Conservation (phyloP, 345 rosid species). For the Salix brachista region DNA sequence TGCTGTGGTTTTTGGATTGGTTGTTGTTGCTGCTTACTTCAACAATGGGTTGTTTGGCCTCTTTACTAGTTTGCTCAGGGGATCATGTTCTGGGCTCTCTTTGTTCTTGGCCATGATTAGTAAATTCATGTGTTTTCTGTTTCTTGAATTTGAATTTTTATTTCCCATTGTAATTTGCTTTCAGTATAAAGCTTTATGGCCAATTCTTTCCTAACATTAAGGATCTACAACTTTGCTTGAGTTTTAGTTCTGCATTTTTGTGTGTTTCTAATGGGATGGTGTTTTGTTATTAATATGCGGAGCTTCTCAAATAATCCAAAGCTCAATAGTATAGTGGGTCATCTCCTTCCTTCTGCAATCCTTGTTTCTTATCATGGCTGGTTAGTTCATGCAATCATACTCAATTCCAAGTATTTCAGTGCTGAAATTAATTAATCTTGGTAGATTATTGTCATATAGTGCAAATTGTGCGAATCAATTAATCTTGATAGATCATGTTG, state of each 20-base stretch:
- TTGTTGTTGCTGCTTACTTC: slow-evolving; percentile 62
- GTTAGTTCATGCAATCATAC: slow-evolving; percentile 35
- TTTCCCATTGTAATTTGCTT: background rate
- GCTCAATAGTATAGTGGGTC: slow-evolving; percentile 74
- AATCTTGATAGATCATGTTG: too few species aligned
- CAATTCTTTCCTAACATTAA: background rate
- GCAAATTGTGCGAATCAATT: too few species aligned
- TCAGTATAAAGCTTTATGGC: background rate
- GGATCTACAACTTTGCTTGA: background rate
- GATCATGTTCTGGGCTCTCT: slow-evolving; percentile 96
- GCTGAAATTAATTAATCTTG: too few species aligned
- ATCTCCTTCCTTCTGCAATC: slow-evolving; percentile 80
- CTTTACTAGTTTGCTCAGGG: slow-evolving; percentile 87
- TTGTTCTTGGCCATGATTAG: slow-evolving; percentile 97
- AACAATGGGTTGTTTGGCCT: slow-evolving; percentile 81
- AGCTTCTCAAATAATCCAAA: slow-evolving; percentile 71
- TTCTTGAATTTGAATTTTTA: background rate
- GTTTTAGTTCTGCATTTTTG: background rate
- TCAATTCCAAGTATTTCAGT: background rate
- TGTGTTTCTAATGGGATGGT: background rate
- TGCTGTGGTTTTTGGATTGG: slow-evolving; percentile 57
- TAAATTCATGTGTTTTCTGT: slow-evolving; percentile 13
- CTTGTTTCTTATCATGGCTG: slow-evolving; percentile 94
- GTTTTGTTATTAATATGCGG: slow-evolving; percentile 24
- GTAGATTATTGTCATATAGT: too few species aligned